These are phyloP conservation scores for Vitis hybrid DNA, from an alignment of 177 flowering plant genomes.

Conservation along the genomic window DNA sequence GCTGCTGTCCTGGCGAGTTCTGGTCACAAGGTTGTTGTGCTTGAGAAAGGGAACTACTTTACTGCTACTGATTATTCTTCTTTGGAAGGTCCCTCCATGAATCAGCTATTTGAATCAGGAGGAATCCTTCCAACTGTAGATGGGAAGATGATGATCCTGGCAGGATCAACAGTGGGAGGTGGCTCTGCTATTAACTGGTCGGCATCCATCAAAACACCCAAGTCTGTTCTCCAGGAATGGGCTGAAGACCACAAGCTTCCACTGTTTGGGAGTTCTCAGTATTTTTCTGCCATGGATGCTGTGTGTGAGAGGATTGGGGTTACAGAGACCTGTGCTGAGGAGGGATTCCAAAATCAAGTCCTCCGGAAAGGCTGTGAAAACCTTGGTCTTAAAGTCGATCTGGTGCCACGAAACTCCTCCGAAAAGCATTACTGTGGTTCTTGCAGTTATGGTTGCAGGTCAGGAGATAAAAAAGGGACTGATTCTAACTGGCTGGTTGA, in stretches of 20 bases:
- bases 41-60: conserved; percentile 76
- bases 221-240: conserved; percentile 54
- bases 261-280: conserved; percentile 46
- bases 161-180: conserved; percentile 79
- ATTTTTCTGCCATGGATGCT: conserved; percentile 59
- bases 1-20: conserved; percentile 65
- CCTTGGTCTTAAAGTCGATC: conserved; percentile 51
- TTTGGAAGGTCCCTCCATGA: conserved; percentile 60
- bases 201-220: conserved; percentile 64
- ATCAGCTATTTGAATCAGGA: conserved; percentile 51
- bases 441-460: conserved; percentile 63
- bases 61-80: conserved; percentile 51
- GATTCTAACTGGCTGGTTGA: conserved; percentile 79
- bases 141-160: conserved; percentile 36
- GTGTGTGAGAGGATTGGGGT: conserved; percentile 67
- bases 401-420: conserved; percentile 61
- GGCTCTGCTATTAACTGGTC: conserved; percentile 87
- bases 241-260: conserved; percentile 35
- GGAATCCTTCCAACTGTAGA: conserved; percentile 42
- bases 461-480: conserved; percentile 72
- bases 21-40: conserved; percentile 60
- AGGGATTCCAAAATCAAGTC: conserved; percentile 70
- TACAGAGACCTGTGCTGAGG: conserved; percentile 46
- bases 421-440: conserved; percentile 68
- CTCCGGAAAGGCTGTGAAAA: conserved; percentile 67